Conservation (phyloP, 306 rosid genomes). For the Trichosanthes truncata region DNA sequence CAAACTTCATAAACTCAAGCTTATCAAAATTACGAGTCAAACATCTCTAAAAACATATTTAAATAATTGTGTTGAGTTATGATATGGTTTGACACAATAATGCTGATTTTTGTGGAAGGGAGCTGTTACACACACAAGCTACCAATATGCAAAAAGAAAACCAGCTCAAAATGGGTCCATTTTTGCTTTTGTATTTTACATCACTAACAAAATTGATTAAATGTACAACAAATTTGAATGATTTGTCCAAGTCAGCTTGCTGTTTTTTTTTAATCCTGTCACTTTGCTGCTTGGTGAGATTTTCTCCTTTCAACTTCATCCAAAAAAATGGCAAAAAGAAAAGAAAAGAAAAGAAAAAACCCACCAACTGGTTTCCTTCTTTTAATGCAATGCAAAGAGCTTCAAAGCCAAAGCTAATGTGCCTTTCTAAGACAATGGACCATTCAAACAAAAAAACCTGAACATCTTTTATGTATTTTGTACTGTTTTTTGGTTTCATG, state of each 20-base stretch:
- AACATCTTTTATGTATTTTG: constrained; percentile 16
- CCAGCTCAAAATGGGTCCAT: background rate
- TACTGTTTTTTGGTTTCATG: constrained; percentile 13
- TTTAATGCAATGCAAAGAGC: constrained; percentile 73
- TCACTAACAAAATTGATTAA: background rate
- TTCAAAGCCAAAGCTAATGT: constrained; percentile 41
- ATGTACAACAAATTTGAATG: background rate
- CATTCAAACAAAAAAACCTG: constrained; percentile 20
- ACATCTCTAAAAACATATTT: background rate
- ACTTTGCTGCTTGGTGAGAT: constrained; percentile 25
- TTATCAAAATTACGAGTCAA: background rate
- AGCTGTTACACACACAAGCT: background rate
- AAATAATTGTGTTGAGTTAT: background rate
- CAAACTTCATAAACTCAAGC: background rate
- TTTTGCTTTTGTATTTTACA: background rate
- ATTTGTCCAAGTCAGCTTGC: constrained; percentile 1
- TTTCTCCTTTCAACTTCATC: constrained; percentile 21
- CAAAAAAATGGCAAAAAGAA: constrained; percentile 5
- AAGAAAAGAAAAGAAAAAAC: background rate
- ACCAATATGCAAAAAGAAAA: background rate
- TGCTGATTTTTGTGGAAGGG: background rate
- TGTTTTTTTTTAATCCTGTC: constrained; percentile 5
- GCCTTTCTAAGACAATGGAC: constrained; percentile 35
- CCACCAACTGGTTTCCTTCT: constrained; percentile 49
- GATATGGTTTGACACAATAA: background rate